Evolutionary conservation across 441 rosid species (phyloP).

Genomic region (Hura crepitans): DNA sequence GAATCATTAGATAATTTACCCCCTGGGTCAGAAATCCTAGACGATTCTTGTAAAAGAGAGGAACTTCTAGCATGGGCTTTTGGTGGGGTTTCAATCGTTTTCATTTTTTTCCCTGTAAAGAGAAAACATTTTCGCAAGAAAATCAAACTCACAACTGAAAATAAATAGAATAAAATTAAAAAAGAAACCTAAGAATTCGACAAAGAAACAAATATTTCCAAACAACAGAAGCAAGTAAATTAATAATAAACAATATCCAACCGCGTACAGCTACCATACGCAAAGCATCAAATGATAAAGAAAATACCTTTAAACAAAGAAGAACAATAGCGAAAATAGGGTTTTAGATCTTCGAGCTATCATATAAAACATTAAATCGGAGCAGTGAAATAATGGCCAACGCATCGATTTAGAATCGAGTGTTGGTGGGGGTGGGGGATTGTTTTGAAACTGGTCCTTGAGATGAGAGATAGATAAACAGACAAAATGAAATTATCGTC

Average conservation of each 20-base stretch:
- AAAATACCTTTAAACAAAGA: conserved; percentile 7
- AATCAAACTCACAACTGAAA: conserved; percentile 11
- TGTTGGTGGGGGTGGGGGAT: background rate
- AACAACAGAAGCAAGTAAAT: background rate
- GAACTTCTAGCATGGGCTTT: conserved; percentile 21
- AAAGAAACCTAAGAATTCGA: background rate
- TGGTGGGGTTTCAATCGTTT: conserved; percentile 14
- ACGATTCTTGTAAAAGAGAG: conserved; percentile 9
- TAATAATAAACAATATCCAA: background rate
- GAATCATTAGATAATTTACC: conserved; percentile 20
- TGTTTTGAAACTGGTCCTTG: background rate
- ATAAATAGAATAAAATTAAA: background rate
- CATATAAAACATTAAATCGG: conserved; percentile 1
- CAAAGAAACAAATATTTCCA: background rate
- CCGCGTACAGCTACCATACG: background rate
- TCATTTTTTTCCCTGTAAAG: conserved; percentile 23
- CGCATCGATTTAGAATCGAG: background rate
- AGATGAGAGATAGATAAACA: background rate
- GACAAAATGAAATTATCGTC: background rate
- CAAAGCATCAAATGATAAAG: background rate
- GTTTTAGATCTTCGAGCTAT: conserved; percentile 5
- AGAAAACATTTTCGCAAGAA: background rate
- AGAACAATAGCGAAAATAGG: background rate
- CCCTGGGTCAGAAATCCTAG: conserved; percentile 17
- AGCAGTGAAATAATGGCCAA: background rate